A percentile compares a stretch with the other conserved stretches of the same genome.
phyloP scores from a whole-genome alignment of 805 yeast genomes.

The Yarrowia sp. region DNA sequence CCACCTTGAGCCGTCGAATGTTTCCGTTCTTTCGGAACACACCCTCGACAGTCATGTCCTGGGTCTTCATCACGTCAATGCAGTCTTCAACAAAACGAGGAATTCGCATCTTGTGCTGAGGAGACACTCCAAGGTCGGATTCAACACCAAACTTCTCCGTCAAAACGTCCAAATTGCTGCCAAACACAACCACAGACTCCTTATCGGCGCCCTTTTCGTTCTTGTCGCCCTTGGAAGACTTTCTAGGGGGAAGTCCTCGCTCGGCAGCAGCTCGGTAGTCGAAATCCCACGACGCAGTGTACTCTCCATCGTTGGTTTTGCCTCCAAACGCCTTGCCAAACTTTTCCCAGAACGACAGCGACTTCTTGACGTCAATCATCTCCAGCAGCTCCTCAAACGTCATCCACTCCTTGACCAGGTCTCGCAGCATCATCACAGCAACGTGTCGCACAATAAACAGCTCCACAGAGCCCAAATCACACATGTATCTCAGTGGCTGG shows the following conservation, averaged over 20 bases:
- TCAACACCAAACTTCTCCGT: conserved; percentile 79
- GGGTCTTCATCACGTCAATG: conserved; percentile 79
- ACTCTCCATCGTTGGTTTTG: conserved; percentile 40
- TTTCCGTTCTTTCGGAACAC: conserved; percentile 96
- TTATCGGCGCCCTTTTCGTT: conserved; percentile 41
- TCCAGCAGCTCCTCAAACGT: conserved; percentile 54
- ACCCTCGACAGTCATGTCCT: conserved; percentile 95
- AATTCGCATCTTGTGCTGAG: conserved; percentile 71
- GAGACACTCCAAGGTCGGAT: conserved; percentile 84
- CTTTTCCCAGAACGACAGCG: conserved; percentile 57
- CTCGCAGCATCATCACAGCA: conserved; percentile 57
- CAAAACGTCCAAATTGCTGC: conserved; percentile 72
- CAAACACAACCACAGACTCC: conserved; percentile 64
- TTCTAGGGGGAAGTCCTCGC: conserved; percentile 3
- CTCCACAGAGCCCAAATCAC: conserved; percentile 59
- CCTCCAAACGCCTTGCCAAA: conserved; percentile 53
- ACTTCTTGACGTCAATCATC: conserved; percentile 50
- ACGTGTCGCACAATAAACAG: conserved; percentile 65
- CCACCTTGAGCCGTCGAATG: conserved; percentile 76
- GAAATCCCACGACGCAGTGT: conserved; percentile 33
- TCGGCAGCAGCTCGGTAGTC: conserved; percentile 32
- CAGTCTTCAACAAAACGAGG: conserved; percentile 90
- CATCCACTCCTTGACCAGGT: conserved; percentile 48
- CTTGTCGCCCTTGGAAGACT: conserved; percentile 41
- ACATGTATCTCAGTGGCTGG: conserved; percentile 44